Evolutionary conservation across 1,284 basidiomycete species (phyloP), one percentile per base, ranked within the genome.

Genomic region (Moesziomyces sp.): DNA sequence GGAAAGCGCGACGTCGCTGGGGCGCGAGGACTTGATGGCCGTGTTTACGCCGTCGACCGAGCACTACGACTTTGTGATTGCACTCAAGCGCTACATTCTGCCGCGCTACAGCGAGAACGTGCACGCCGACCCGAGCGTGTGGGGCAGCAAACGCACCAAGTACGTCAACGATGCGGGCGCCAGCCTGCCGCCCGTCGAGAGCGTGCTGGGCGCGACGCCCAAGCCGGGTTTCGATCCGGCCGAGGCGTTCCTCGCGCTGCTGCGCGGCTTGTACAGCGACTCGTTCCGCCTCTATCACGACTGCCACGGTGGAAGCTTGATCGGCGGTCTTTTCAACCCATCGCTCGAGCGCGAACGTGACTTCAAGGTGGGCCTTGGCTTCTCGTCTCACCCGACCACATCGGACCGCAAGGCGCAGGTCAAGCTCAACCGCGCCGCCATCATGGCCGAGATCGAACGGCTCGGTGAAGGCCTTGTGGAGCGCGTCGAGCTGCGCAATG

Each of bases 281-380:
- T 90, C 91, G 0, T 88, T 93, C 74, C 88, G 92, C 55, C 87
- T 97, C 52, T 99, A 98, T 87, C 89, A 90, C 79, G 96, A 99
- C 79, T 86, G 87, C 0, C 87, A 90, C 40, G 97, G 97, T 16
- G 94, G 96, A 0, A 61, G 56, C 23, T 86, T 87, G 9, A 90
- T 96, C 55, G 95, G 93, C 8, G 91, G 89, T 0, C 89, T 97
- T 1, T 98, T 94, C 92, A 93, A 97, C 78, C 91, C 92, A 0
- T 54, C 81, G 10, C 87, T 88, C 26, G 74, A 79, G 13, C 79
- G 83, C 50, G 80, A 85, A 23, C 83, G 87, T 48, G 87, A 89
- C 3, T 94, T 97, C 87, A 90, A 92, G 78, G 93, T 95, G 5
- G 86, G 94, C 54, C 89, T 92, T 18, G 91, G 91, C 3, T 96